phyloP scores from a whole-genome alignment of 192 early-diverging fungal genomes.

The Chytriomyces confervae region DNA sequence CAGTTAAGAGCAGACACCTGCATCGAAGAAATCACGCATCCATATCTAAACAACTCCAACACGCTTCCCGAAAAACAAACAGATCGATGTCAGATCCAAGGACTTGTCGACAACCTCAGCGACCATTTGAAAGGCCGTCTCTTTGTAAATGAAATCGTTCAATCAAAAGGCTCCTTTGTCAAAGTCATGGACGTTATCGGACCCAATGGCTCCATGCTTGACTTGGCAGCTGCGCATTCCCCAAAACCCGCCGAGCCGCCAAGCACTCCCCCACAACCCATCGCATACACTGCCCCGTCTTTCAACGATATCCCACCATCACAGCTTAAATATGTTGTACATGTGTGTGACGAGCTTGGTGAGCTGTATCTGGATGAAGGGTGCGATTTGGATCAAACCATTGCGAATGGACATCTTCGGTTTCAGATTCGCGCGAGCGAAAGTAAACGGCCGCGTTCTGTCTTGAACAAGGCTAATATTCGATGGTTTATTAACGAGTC shows the following conservation, averaged over 20 bases:
- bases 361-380: conserved; percentile 55
- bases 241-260: conserved; percentile 14
- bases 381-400: conserved; percentile 17
- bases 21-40: background rate
- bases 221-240: background rate
- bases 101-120: conserved; percentile 67
- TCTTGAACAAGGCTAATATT: conserved; percentile 74
- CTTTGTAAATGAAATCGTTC: conserved; percentile 60
- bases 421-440: conserved; percentile 35
- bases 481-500: conserved; percentile 74
- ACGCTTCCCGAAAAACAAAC: background rate
- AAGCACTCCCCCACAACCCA: conserved; percentile 1
- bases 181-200: conserved; percentile 15
- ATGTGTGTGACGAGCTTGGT: conserved; percentile 58
- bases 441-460: conserved; percentile 62
- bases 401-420: conserved; percentile 11
- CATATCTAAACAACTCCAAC: no score
- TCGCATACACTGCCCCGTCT: conserved; percentile 6
- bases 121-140: conserved; percentile 61
- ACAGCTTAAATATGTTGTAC: conserved; percentile 39
- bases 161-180: background rate
- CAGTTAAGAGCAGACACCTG: conserved; percentile 45
- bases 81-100: conserved; percentile 47
- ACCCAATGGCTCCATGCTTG: conserved; percentile 4
- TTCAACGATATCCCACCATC: conserved; percentile 28